These are phyloP conservation scores for Mortierella sp. DNA, from an alignment of 371 early-diverging fungal genomes.

Conservation along the genomic window DNA sequence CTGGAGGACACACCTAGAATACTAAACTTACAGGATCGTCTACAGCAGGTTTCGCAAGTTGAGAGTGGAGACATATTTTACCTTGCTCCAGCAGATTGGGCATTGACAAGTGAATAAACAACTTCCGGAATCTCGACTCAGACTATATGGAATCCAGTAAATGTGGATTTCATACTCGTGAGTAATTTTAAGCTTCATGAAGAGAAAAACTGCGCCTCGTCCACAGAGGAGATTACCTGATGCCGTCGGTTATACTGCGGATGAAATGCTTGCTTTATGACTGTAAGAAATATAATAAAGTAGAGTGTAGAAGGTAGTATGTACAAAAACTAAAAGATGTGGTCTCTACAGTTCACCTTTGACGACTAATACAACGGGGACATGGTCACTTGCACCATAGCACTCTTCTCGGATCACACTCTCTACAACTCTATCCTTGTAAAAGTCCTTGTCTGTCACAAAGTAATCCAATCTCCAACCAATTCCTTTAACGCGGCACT, in stretches of 20 bases:
- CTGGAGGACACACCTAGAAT: slow-evolving; percentile 14
- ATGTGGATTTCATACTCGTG: too few relatives aligned
- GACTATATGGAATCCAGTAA: not conserved
- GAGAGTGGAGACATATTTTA: slow-evolving; percentile 42
- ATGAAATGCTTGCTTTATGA: not conserved
- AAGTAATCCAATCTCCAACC: slow-evolving; percentile 96
- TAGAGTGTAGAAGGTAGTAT: not conserved
- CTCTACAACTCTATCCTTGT: slow-evolving; percentile 72
- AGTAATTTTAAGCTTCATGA: too few relatives aligned
- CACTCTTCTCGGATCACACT: slow-evolving; percentile 81
- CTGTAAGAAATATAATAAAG: not conserved
- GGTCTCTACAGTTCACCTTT: slow-evolving; percentile 52
- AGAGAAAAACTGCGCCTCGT: too few relatives aligned
- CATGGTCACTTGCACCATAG: slow-evolving; percentile 94
- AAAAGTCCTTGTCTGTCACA: slow-evolving; percentile 70
- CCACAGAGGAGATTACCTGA: not conserved
- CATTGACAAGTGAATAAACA: slow-evolving; percentile 2
- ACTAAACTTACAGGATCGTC: slow-evolving; percentile 33
- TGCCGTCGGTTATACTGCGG: not conserved
- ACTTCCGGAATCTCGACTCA: too few relatives aligned
- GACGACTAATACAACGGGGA: slow-evolving; percentile 79
- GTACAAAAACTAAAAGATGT: not conserved
- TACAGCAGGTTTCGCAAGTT: slow-evolving; percentile 20
- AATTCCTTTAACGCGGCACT: slow-evolving; percentile 76
- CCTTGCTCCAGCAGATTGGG: slow-evolving; percentile 37